These are phyloP conservation scores for Tetrastigma voinierianum DNA, from an alignment of 164 flowering plant species.

Conservation along the genomic window DNA sequence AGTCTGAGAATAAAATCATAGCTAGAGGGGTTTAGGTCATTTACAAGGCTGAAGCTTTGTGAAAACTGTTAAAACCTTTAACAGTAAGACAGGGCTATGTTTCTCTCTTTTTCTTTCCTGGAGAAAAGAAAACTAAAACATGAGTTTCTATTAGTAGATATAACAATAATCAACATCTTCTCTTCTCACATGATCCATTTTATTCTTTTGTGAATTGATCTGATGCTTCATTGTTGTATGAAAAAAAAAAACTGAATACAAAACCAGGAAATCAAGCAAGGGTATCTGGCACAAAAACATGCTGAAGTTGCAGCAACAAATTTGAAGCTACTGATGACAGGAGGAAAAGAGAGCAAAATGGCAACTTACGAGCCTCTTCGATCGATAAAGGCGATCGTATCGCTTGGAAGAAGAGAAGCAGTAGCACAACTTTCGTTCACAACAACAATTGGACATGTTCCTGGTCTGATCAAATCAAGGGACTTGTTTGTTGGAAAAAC, in stretches of 20 bases:
- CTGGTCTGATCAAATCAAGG: slow-evolving; percentile 4
- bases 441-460: neutral
- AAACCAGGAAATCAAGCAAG: slow-evolving; percentile 75
- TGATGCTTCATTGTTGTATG: neutral
- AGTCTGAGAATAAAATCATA: too few species aligned
- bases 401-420: slow-evolving; percentile 1
- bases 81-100: too few species aligned
- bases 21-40: too few species aligned
- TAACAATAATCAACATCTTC: too few species aligned
- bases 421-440: neutral
- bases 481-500: slow-evolving; percentile 6
- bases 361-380: slow-evolving; percentile 45
- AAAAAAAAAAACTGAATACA: neutral
- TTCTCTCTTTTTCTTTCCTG: too few species aligned
- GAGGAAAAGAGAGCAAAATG: slow-evolving; percentile 58
- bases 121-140: too few species aligned
- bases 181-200: too few species aligned
- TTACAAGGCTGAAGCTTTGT: too few species aligned
- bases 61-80: too few species aligned
- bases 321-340: slow-evolving; percentile 54
- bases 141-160: too few species aligned
- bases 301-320: slow-evolving; percentile 62
- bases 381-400: slow-evolving; percentile 33
- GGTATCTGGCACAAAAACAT: slow-evolving; percentile 58
- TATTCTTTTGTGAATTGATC: neutral